A percentile compares a stretch with the other conserved stretches of the same genome.
phyloP scores from a whole-genome alignment of 2,329 filamentous ascomycete genomes.

The Grosmannia huntii region DNA sequence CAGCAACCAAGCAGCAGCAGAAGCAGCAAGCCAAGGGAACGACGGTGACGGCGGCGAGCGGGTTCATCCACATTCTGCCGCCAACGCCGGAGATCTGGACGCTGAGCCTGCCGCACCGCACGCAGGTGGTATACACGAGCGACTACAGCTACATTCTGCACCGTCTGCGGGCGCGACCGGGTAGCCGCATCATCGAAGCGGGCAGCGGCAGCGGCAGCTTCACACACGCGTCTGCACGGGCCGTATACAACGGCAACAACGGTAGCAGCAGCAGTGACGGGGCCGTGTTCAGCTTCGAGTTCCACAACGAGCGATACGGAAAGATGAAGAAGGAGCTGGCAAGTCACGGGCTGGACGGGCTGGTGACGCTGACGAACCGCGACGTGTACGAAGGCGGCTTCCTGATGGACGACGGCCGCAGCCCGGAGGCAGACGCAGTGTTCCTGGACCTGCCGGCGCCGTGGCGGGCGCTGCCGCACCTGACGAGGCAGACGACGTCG shows the following conservation, averaged over 20 bases:
- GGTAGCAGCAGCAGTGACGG: constrained; percentile 30
- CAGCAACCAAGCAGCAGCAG: background rate
- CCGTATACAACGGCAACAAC: constrained; percentile 53
- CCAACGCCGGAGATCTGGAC: constrained; percentile 80
- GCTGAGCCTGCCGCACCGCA: constrained; percentile 63
- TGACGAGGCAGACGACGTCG: constrained; percentile 44
- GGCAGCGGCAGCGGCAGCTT: constrained; percentile 78
- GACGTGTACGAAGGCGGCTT: constrained; percentile 72
- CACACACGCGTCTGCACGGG: constrained; percentile 64
- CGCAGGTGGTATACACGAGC: constrained; percentile 76
- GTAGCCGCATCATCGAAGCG: constrained; percentile 63
- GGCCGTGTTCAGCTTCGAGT: constrained; percentile 73
- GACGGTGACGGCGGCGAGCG: constrained; percentile 34
- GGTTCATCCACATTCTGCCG: constrained; percentile 66
- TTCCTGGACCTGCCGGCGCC: constrained; percentile 74
- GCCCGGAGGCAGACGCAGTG: constrained; percentile 54
- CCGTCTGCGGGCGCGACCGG: constrained; percentile 59
- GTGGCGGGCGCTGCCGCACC: constrained; percentile 65
- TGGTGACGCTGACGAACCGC: constrained; percentile 64
- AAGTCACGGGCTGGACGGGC: constrained; percentile 45
- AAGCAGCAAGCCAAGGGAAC: constrained; percentile 2
- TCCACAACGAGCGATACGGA: constrained; percentile 57
- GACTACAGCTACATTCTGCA: constrained; percentile 80
- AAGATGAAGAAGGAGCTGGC: constrained; percentile 57
- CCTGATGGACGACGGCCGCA: constrained; percentile 41